These are phyloP conservation scores for Gynostemma pentaphyllum DNA, from an alignment of 306 rosid species.

Conservation along the genomic window DNA sequence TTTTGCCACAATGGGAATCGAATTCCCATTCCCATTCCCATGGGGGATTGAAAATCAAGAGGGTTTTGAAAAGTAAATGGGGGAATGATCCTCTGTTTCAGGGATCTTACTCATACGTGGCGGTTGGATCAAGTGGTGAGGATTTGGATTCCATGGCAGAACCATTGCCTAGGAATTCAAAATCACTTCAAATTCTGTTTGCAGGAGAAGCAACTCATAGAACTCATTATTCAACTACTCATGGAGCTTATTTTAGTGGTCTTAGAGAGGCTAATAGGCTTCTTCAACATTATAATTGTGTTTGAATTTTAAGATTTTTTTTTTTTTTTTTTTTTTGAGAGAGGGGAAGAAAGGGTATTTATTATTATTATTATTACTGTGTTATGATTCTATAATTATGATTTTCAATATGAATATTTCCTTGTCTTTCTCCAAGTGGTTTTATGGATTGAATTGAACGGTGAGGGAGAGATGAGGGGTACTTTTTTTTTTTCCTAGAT, in stretches of 20 bases:
- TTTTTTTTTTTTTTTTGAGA: conserved; percentile 13
- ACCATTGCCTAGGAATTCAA: conserved; percentile 54
- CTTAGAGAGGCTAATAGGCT: conserved; percentile 94
- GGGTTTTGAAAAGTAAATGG: conserved; percentile 70
- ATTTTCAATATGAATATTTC: conserved; percentile 19
- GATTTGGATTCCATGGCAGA: conserved; percentile 81
- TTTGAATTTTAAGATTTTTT: conserved; percentile 33
- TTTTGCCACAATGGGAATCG: conserved; percentile 25
- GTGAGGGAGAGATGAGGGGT: conserved; percentile 33
- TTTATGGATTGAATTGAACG: conserved; percentile 18
- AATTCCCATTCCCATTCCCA: conserved; percentile 7
- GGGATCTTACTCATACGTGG: conserved; percentile 80
- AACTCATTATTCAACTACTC: conserved; percentile 95
- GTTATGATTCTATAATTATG: conserved; percentile 23
- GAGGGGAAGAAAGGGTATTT: background rate
- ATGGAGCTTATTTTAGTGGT: conserved; percentile 97
- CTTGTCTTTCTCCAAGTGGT: conserved; percentile 14
- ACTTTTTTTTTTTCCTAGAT: conserved; percentile 37
- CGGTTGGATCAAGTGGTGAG: conserved; percentile 84
- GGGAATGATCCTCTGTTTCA: conserved; percentile 72
- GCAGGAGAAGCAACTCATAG: conserved; percentile 99
- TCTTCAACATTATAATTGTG: conserved; percentile 70
- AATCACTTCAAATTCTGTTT: conserved; percentile 75
- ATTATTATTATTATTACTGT: conserved; percentile 24
- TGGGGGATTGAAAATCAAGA: conserved; percentile 30